phyloP scores from a whole-genome alignment of 2,329 filamentous ascomycete species.

The Amesomyces nigricolor region DNA sequence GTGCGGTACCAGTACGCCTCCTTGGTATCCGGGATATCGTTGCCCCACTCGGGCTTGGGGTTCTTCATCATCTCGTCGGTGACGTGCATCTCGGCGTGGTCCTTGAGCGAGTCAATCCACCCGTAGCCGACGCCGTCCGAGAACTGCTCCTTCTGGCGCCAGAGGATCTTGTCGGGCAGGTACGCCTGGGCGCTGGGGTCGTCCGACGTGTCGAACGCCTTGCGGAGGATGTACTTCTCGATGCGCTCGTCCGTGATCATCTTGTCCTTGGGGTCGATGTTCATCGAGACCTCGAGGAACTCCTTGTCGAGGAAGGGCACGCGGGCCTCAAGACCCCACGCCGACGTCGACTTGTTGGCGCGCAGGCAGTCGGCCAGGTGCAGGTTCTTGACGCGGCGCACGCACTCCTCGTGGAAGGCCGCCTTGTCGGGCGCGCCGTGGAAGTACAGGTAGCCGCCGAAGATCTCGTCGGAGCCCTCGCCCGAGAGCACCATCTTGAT shows the following conservation, averaged over 20 bases:
- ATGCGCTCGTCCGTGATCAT: conserved; percentile 86
- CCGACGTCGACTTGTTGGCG: conserved; percentile 98
- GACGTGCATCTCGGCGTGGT: conserved; percentile 81
- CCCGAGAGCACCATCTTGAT: conserved; percentile 99
- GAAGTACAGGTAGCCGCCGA: conserved; percentile 98
- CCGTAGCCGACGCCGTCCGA: conserved; percentile 97
- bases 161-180: conserved; percentile 92
- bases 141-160: conserved; percentile 99
- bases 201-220: conserved; percentile 91
- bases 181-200: conserved; percentile 78
- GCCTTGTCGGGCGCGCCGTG: conserved; percentile 85
- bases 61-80: conserved; percentile 98
- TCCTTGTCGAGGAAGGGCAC: conserved; percentile 97
- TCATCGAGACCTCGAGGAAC: conserved; percentile 91
- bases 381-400: conserved; percentile 91
- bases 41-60: conserved; percentile 93
- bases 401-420: conserved; percentile 92
- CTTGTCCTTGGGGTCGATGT: conserved; percentile 90
- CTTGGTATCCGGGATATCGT: conserved; percentile 90
- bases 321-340: conserved; percentile 95
- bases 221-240: conserved; percentile 97
- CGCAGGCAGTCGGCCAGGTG: conserved; percentile 94
- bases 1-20: conserved; percentile 97
- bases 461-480: conserved; percentile 96
- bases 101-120: conserved; percentile 97